A percentile compares a stretch with the other conserved stretches of the same genome.
phyloP scores from a whole-genome alignment of 2,329 filamentous ascomycete species.

The Fusarium anthophilum region DNA sequence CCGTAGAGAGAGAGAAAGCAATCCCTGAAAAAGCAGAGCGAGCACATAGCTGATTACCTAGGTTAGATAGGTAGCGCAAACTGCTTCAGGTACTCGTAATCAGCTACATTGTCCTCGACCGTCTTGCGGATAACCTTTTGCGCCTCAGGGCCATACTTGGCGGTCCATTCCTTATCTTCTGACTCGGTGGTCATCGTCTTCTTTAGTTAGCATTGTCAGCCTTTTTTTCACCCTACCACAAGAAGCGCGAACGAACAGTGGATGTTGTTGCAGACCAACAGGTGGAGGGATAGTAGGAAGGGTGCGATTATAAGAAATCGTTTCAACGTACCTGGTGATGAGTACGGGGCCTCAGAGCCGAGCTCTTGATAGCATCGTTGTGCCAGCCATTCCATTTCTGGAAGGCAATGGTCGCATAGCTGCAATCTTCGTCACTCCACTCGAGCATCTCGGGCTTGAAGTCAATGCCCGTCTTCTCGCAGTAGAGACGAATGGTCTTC shows the following conservation, averaged over 20 bases:
- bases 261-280: slow-evolving; percentile 37
- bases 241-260: slow-evolving; percentile 31
- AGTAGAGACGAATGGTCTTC: slow-evolving; percentile 80
- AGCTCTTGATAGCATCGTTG: slow-evolving; percentile 90
- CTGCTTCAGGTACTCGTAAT: slow-evolving; percentile 85
- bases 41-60: background rate
- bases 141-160: slow-evolving; percentile 78
- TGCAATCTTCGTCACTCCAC: slow-evolving; percentile 82
- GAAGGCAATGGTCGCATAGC: slow-evolving; percentile 79
- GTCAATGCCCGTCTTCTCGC: slow-evolving; percentile 80
- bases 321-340: slow-evolving; percentile 65
- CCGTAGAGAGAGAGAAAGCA: slow-evolving; percentile 4
- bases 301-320: slow-evolving; percentile 24
- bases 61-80: slow-evolving; percentile 55
- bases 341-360: slow-evolving; percentile 74
- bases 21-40: slow-evolving; percentile 2
- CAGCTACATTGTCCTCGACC: slow-evolving; percentile 75
- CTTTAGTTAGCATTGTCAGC: slow-evolving; percentile 52
- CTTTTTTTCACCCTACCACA: slow-evolving; percentile 33
- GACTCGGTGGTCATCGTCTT: slow-evolving; percentile 71
- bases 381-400: slow-evolving; percentile 99
- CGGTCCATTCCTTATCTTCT: slow-evolving; percentile 75
- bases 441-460: slow-evolving; percentile 82
- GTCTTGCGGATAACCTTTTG: slow-evolving; percentile 75
- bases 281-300: slow-evolving; percentile 18